Evolutionary conservation across 345 rosid genomes (phyloP).

Genomic region (Theobroma cacao): DNA sequence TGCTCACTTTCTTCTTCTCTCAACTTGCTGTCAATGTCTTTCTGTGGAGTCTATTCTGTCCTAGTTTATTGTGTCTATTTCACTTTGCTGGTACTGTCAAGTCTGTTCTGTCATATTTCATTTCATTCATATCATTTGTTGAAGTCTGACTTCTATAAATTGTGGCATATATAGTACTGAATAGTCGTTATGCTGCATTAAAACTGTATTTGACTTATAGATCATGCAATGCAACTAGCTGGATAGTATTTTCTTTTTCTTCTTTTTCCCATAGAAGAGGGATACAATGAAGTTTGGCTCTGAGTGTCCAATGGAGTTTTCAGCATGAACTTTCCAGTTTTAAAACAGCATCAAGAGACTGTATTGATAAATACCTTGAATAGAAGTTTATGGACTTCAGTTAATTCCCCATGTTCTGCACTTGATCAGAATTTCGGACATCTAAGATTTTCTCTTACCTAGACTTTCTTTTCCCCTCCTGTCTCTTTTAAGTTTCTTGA

Average conservation of each 20-base stretch:
- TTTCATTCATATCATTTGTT: background rate
- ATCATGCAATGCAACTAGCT: conserved; percentile 1
- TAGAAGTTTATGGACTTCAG: background rate
- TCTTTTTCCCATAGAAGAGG: background rate
- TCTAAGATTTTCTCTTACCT: background rate
- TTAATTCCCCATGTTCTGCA: background rate
- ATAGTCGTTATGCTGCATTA: background rate
- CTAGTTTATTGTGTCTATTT: background rate
- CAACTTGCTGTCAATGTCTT: background rate
- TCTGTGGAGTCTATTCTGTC: background rate
- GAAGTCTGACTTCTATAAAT: background rate
- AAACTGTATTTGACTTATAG: background rate
- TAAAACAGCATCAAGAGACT: background rate
- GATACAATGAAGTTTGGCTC: background rate
- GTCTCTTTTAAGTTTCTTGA: background rate
- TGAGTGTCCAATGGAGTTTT: background rate
- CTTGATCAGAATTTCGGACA: background rate
- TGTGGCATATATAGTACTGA: background rate
- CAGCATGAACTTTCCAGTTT: background rate
- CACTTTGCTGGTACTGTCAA: background rate
- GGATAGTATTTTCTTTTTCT: background rate
- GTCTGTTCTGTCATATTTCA: background rate
- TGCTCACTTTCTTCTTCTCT: background rate
- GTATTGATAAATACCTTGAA: background rate
- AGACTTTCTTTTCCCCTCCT: background rate